Evolutionary conservation across 2,329 filamentous ascomycete genomes (phyloP), one percentile per base, ranked within the genome.

Genomic region (Diaporthe aspalathi): DNA sequence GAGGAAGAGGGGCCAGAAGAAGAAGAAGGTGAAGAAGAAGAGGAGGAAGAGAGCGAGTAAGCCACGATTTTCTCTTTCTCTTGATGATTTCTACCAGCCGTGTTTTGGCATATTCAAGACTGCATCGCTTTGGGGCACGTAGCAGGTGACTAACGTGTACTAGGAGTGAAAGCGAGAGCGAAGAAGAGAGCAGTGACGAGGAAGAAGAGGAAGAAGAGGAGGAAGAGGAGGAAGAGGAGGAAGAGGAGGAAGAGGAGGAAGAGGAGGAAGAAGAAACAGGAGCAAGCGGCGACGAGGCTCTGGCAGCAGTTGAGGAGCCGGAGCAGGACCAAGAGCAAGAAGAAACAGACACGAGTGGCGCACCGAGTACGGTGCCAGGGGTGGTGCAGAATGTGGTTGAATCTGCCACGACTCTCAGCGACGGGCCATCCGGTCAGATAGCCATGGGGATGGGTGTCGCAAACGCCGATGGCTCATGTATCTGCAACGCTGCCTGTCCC

Each of bases 401-500:
- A 22, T 32, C 40, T 47, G 4, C 57, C 2, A 27, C 40, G 47
- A 3, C 27, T 16, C 35, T 63, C 17, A 53, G 62, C 8, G 27
- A 57, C 35, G 67, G 40, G 5, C 56, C 43, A 2, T 14, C 32
- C 20, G 67, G 54, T 2, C 67, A 69, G 14, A 47, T 60, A 16
- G 43, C 45, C 2, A 69, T 50, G 53, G 67, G 67, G 0, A 50
- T 32, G 54, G 67, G 67, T 17, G 32, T 50, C 17, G 14, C 20
- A 22, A 40, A n/a, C 17, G 54, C 43, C 16, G 67, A 69, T 4
- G 67, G 67, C 1, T 43, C 35, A 9, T 69, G 67, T 22, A 49
- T 56, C 7, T 69, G 67, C 54, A 17, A 69, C 16, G 67, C 27
- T 62, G 54, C 54, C 9, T 69, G 67, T 20, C 67, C 67, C 38